Percentiles rank a stretch among this genome's conserved stretches.
These are phyloP conservation scores for Mucuna pruriens DNA, from an alignment of 306 rosid species.

Conservation along the genomic window DNA sequence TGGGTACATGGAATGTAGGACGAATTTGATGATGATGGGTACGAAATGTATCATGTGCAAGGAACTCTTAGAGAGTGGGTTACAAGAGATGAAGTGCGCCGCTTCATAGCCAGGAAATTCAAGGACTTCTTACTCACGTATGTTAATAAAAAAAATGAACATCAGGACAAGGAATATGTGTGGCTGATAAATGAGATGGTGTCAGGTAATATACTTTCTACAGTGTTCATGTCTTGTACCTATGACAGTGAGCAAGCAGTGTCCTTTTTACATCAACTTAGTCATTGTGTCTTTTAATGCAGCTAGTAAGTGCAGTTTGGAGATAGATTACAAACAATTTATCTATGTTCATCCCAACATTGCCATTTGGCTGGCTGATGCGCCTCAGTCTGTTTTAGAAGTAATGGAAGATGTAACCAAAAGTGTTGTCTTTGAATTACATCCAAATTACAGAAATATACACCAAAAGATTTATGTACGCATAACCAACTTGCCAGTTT, in stretches of 20 bases:
- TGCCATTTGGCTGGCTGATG: conserved; percentile 99
- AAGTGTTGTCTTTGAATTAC: conserved; percentile 83
- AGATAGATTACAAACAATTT: conserved; percentile 94
- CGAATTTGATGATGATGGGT: conserved; percentile 78
- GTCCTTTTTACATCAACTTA: neutral
- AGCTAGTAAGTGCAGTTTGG: conserved; percentile 94
- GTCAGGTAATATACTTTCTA: conserved; percentile 59
- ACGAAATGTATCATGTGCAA: conserved; percentile 92
- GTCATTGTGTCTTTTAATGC: conserved; percentile 36
- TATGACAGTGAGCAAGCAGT: neutral
- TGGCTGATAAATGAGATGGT: conserved; percentile 96
- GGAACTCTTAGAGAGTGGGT: conserved; percentile 98
- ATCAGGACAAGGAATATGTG: conserved; percentile 73
- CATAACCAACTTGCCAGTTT: conserved; percentile 88
- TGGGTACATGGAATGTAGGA: conserved; percentile 56
- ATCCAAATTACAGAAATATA: conserved; percentile 83
- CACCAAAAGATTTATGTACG: conserved; percentile 93
- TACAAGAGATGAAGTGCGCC: conserved; percentile 95
- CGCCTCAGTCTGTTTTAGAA: conserved; percentile 95
- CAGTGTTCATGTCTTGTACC: neutral
- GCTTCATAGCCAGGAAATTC: conserved; percentile 88
- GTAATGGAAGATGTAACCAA: conserved; percentile 99
- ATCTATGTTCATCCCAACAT: conserved; percentile 95
- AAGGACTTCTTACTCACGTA: conserved; percentile 82
- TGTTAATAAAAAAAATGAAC: conserved; percentile 76